Conservation (phyloP, 2,329 filamentous ascomycete species). For the Lomentospora prolificans region DNA sequence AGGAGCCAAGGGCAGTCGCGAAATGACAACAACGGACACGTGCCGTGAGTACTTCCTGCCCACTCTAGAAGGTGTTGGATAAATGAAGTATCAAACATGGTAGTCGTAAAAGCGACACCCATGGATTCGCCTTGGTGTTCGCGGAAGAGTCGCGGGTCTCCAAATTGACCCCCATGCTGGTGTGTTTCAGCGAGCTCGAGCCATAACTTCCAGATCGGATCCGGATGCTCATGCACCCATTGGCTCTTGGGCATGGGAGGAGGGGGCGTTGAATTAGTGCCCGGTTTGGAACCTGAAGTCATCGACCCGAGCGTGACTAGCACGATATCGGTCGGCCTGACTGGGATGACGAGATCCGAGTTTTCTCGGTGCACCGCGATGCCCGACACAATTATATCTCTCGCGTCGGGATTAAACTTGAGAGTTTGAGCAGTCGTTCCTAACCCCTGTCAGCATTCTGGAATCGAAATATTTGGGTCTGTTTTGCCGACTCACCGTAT, state of each 20-base stretch:
- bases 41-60: slow-evolving; percentile 18
- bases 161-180: slow-evolving; percentile 25
- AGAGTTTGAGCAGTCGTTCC: slow-evolving; percentile 4
- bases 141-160: slow-evolving; percentile 24
- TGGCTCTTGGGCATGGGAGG: background rate
- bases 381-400: slow-evolving; percentile 1
- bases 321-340: slow-evolving; percentile 21
- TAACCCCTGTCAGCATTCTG: background rate
- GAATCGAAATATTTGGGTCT: background rate
- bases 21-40: slow-evolving; percentile 18
- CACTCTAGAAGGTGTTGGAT: slow-evolving; percentile 19
- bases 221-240: slow-evolving; percentile 21
- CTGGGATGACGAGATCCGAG: background rate
- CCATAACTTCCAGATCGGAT: slow-evolving; percentile 31
- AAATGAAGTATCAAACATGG: slow-evolving; percentile 21
- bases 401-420: background rate
- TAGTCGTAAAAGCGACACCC: slow-evolving; percentile 29
- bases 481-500: slow-evolving; percentile 11
- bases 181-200: slow-evolving; percentile 23
- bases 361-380: background rate
- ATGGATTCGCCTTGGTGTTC: slow-evolving; percentile 23
- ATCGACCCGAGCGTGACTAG: slow-evolving; percentile 28
- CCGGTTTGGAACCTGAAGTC: slow-evolving; percentile 16
- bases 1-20: slow-evolving; percentile 30
- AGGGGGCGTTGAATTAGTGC: slow-evolving; percentile 3